Evolutionary conservation across 345 rosid species (phyloP), one percentile per base, ranked within the genome.

Genomic region (Pseudoturritis turrita): DNA sequence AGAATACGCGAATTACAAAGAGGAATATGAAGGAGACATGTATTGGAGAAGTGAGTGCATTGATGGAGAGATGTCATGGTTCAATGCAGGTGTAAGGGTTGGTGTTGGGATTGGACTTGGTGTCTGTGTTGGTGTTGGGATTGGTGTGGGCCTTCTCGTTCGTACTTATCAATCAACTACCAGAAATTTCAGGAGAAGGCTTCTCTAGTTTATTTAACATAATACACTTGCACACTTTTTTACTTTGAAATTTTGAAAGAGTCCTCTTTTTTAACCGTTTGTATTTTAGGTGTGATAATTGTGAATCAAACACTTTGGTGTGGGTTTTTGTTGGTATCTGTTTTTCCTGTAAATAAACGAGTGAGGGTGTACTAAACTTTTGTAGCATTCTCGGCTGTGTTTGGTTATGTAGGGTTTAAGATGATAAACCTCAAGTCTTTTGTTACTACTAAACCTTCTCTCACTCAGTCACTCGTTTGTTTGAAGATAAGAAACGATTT

Each of bases 51-150:
- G 87, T 29, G 77, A 73, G 12, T 80, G 78, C 8, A 81, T 71
- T 19, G 92, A 89, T 68, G 96, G 97, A 10, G 97, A 94, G 50
- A 84, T 94, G 21, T 79, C 91, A 17, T 94, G 95, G 98, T 94
- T 91, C 73, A 94, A 89, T 56, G 94, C 94, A 3, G 96, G 97
- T 26, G 96, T 93, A n/a, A 86, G 98, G 46, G 98, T 93, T 62
- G 98, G 96, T 1, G 96, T 90, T 7, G 98, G 98, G 15, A 89
- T 94, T 22, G 92, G 96, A 61, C 97, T 94, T 26, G 86, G 97
- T 44, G 72, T 86, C n/a, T 91, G 91, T 55, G 76, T 94, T 31
- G 93, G 97, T 49, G 39, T 91, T 2, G 97, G 98, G 6, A 74
- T 91, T 73, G 97, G 96, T 9, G 95, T 91, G 0, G 96, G 97